phyloP scores from a whole-genome alignment of 441 rosid genomes.

The Cnidoscolus chayamansa region DNA sequence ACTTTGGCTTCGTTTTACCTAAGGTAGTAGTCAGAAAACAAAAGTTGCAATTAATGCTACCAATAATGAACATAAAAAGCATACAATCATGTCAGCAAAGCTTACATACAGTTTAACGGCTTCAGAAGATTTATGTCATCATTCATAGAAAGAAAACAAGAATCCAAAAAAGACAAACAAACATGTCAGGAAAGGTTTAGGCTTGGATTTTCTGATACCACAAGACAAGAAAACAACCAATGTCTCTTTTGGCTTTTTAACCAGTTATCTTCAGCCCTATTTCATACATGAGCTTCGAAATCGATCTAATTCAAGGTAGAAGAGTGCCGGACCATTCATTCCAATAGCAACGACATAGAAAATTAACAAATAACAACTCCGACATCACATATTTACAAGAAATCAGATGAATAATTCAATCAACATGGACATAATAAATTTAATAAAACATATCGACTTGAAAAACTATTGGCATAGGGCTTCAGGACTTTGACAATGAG shows the following conservation, averaged over 20 bases:
- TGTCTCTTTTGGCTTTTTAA: background rate
- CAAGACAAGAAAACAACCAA: slow-evolving; percentile 5
- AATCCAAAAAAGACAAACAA: slow-evolving; percentile 9
- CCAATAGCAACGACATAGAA: background rate
- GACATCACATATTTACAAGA: background rate
- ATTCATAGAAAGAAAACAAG: slow-evolving; percentile 13
- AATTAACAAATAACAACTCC: background rate
- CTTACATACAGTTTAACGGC: background rate
- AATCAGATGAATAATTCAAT: background rate
- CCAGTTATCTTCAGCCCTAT: too few species aligned
- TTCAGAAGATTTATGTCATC: background rate
- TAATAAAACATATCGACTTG: background rate
- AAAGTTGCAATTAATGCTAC: background rate
- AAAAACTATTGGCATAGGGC: background rate
- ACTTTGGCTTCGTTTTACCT: slow-evolving; percentile 42
- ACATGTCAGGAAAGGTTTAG: background rate
- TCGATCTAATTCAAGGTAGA: too few species aligned
- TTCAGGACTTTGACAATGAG: background rate
- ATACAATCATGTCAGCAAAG: background rate
- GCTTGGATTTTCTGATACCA: slow-evolving; percentile 2
- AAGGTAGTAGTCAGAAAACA: slow-evolving; percentile 18
- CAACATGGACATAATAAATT: background rate
- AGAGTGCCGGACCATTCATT: too few species aligned
- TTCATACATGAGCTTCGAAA: too few species aligned
- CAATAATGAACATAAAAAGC: background rate